Percentiles rank a stretch among this genome's conserved stretches.
These are phyloP conservation scores for Trichoderma aggressivum DNA, from an alignment of 2,329 filamentous ascomycete genomes.

Conservation along the genomic window DNA sequence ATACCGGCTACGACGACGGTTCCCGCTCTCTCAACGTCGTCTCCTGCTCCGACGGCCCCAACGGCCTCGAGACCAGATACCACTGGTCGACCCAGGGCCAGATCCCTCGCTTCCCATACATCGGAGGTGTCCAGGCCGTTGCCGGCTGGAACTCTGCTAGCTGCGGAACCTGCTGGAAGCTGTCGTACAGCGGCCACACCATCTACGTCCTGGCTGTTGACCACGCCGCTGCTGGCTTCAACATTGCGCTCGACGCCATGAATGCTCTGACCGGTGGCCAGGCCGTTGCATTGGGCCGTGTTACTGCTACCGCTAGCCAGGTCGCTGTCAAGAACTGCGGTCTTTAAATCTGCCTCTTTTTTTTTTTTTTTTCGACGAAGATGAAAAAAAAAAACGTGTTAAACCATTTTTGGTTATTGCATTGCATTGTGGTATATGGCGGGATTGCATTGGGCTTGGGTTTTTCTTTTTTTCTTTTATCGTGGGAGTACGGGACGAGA, in stretches of 20 bases:
- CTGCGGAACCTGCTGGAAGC: slow-evolving; percentile 59
- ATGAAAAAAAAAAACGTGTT: background rate
- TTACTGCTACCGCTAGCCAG: slow-evolving; percentile 48
- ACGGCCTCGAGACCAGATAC: slow-evolving; percentile 63
- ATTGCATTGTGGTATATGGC: slow-evolving; percentile 7
- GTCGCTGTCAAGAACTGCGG: slow-evolving; percentile 45
- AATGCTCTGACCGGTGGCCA: slow-evolving; percentile 52
- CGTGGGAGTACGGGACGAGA: background rate
- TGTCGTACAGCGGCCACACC: slow-evolving; percentile 48
- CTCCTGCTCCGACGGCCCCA: slow-evolving; percentile 64
- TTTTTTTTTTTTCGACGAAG: background rate
- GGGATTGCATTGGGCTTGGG: slow-evolving; percentile 7
- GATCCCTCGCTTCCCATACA: slow-evolving; percentile 50
- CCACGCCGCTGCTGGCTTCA: slow-evolving; percentile 47
- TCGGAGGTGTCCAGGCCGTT: slow-evolving; percentile 53
- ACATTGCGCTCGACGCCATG: slow-evolving; percentile 56
- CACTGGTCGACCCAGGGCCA: slow-evolving; percentile 54
- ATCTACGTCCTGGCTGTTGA: slow-evolving; percentile 58
- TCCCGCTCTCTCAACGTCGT: slow-evolving; percentile 53
- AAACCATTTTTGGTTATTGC: background rate
- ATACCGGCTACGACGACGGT: slow-evolving; percentile 65
- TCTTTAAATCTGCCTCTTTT: slow-evolving; percentile 21
- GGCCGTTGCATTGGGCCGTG: slow-evolving; percentile 47
- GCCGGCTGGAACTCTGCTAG: slow-evolving; percentile 52
- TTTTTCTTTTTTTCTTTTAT: background rate